A percentile compares a stretch with the other conserved stretches of the same genome.
These are phyloP conservation scores for Hypomyces perniciosus DNA, from an alignment of 2,329 filamentous ascomycete genomes.

Conservation along the genomic window DNA sequence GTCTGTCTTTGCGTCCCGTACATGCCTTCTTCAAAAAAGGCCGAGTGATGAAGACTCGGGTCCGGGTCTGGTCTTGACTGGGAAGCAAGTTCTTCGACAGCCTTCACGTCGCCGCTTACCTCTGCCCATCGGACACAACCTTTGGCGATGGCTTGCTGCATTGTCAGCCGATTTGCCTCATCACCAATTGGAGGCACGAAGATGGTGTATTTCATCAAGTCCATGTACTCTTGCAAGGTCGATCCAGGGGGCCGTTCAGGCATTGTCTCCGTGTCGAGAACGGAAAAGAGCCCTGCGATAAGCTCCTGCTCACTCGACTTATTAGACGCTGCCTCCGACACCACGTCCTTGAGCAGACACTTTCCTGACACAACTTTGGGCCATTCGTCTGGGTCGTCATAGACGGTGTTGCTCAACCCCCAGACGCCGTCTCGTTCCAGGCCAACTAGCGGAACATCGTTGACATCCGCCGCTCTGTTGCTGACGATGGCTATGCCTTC, in stretches of 20 bases:
- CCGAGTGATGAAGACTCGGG: conserved; percentile 19
- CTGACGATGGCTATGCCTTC: conserved; percentile 56
- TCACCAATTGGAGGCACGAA: conserved; percentile 56
- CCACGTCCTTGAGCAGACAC: conserved; percentile 36
- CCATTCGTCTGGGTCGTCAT: conserved; percentile 49
- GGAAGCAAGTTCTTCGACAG: conserved; percentile 30
- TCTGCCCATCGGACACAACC: conserved; percentile 32
- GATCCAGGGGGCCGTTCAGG: conserved; percentile 35
- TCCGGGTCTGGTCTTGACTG: conserved; percentile 34
- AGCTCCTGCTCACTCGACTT: conserved; percentile 41
- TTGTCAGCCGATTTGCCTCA: conserved; percentile 37
- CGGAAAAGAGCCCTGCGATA: conserved; percentile 43
- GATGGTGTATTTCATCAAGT: conserved; percentile 51
- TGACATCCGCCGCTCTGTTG: conserved; percentile 49
- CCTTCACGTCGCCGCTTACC: conserved; percentile 30
- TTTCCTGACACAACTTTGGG: conserved; percentile 54
- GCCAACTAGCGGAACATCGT: conserved; percentile 53
- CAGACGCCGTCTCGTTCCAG: conserved; percentile 46
- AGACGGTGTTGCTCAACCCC: conserved; percentile 58
- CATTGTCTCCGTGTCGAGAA: conserved; percentile 54
- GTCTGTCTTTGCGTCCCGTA: conserved; percentile 64
- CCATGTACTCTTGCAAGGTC: conserved; percentile 49
- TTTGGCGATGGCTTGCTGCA: conserved; percentile 35
- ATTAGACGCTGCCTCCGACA: conserved; percentile 35
- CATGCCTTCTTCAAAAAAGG: conserved; percentile 50